Percentiles rank a stretch among this genome's conserved stretches.
Conservation (phyloP, 2,329 filamentous ascomycete species). For the Mollisia scopiformis region DNA sequence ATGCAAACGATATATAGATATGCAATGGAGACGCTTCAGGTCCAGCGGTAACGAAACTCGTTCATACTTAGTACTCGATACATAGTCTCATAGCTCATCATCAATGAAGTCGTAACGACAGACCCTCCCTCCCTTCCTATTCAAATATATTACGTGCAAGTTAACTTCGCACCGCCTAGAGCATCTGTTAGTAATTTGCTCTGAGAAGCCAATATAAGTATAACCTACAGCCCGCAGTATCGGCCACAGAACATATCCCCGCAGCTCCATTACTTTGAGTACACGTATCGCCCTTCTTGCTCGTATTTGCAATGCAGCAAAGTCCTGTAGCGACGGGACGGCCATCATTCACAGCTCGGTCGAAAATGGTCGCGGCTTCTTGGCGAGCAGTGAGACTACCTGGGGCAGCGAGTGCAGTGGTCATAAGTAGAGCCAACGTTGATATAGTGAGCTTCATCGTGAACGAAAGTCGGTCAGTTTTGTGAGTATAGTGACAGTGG, state of each 20-base stretch:
- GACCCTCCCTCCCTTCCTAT: background rate
- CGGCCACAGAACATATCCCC: conserved; percentile 5
- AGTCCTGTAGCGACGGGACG: conserved; percentile 11
- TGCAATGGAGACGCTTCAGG: too few species aligned
- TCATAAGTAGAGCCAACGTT: background rate
- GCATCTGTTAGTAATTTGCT: background rate
- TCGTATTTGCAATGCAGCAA: conserved; percentile 15
- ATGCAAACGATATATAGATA: too few species aligned
- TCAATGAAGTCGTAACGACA: background rate
- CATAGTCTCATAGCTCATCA: background rate
- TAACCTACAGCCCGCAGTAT: conserved; percentile 13
- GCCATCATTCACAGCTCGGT: conserved; percentile 9
- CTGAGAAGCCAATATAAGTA: background rate
- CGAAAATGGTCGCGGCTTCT: conserved; percentile 2
- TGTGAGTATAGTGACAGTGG: background rate
- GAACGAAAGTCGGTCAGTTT: background rate
- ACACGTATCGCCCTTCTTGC: conserved; percentile 15
- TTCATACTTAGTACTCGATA: background rate
- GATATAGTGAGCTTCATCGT: background rate
- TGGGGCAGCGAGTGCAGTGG: background rate
- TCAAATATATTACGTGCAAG: background rate
- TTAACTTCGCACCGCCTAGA: background rate
- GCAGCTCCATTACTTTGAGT: conserved; percentile 3
- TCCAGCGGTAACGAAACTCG: too few species aligned
- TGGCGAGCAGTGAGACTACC: background rate